Evolutionary conservation across 2,329 filamentous ascomycete genomes (phyloP).

Genomic region (Stachybotrys chlorohalonatus): DNA sequence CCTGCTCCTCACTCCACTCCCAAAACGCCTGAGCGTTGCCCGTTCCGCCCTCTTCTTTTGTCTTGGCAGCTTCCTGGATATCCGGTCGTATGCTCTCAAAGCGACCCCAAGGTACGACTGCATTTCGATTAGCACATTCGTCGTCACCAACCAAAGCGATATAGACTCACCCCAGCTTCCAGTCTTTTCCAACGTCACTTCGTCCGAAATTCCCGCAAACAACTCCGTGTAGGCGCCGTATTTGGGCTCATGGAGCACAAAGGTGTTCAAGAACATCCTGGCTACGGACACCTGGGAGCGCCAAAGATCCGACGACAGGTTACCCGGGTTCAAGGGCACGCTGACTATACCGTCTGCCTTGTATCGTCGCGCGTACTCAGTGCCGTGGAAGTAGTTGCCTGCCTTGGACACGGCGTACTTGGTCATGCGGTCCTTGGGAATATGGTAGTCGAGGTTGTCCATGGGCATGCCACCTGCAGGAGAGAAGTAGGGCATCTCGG

Average conservation of each 20-base stretch:
- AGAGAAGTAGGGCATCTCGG: conserved; percentile 11
- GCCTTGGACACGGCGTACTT: conserved; percentile 22
- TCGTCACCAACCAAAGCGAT: background rate
- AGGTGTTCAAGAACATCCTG: conserved; percentile 2
- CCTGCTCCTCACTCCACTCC: conserved; percentile 31
- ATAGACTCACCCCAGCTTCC: conserved; percentile 18
- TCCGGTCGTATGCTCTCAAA: conserved; percentile 22
- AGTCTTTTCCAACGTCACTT: conserved; percentile 28
- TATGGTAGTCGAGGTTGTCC: conserved; percentile 17
- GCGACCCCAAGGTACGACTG: conserved; percentile 24
- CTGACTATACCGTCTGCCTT: conserved; percentile 17
- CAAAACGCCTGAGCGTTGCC: conserved; percentile 27
- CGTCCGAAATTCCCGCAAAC: conserved; percentile 32
- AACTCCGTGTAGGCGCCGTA: conserved; percentile 39
- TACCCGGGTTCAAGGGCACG: conserved; percentile 22
- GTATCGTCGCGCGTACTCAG: conserved; percentile 17
- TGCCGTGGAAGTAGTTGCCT: conserved; percentile 19
- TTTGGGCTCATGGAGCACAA: conserved; percentile 6
- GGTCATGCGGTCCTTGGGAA: conserved; percentile 9
- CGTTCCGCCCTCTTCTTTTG: conserved; percentile 25
- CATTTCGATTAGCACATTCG: background rate
- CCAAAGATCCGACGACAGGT: conserved; percentile 21
- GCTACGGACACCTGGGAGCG: conserved; percentile 9
- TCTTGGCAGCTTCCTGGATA: conserved; percentile 19
- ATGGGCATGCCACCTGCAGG: conserved; percentile 14